Conservation (phyloP, 1,284 basidiomycete genomes). For the Jaminaea rosea region DNA sequence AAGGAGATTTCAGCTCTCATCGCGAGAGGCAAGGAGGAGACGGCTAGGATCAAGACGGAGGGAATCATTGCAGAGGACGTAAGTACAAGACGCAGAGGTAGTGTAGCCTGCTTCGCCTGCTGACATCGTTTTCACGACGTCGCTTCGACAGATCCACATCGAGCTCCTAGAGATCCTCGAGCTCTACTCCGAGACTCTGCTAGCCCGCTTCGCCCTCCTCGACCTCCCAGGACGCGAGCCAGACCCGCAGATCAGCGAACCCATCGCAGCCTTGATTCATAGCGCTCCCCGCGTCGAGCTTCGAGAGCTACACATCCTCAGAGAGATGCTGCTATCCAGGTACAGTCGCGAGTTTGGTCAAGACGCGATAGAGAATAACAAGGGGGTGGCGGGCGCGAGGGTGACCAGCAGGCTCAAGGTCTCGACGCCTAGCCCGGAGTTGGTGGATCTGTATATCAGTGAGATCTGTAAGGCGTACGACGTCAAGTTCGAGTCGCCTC, state of each 20-base stretch:
- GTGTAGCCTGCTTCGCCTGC: neutral
- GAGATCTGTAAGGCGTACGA: constrained; percentile 38
- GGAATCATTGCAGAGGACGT: constrained; percentile 77
- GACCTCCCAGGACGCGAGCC: constrained; percentile 54
- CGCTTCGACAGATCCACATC: constrained; percentile 17
- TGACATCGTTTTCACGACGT: neutral
- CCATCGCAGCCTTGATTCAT: constrained; percentile 61
- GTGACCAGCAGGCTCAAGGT: constrained; percentile 65
- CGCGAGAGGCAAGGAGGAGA: constrained; percentile 70
- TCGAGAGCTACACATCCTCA: constrained; percentile 74
- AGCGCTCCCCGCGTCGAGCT: constrained; percentile 70
- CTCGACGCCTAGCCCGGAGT: constrained; percentile 60
- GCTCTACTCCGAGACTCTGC: constrained; percentile 82
- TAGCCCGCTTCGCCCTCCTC: constrained; percentile 81
- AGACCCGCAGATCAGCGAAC: constrained; percentile 3
- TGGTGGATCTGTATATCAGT: constrained; percentile 59
- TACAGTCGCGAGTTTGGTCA: constrained; percentile 74
- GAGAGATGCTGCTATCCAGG: constrained; percentile 89
- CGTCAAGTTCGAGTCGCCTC: constrained; percentile 19
- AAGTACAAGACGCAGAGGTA: neutral
- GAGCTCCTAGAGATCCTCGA: constrained; percentile 70
- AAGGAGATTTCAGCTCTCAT: constrained; percentile 69
- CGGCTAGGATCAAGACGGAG: constrained; percentile 71
- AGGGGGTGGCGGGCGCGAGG: constrained; percentile 67
- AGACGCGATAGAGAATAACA: constrained; percentile 70